These are phyloP conservation scores for Rhodotorula taiwanensis DNA, from an alignment of 768 basidiomycete genomes.

Conservation along the genomic window DNA sequence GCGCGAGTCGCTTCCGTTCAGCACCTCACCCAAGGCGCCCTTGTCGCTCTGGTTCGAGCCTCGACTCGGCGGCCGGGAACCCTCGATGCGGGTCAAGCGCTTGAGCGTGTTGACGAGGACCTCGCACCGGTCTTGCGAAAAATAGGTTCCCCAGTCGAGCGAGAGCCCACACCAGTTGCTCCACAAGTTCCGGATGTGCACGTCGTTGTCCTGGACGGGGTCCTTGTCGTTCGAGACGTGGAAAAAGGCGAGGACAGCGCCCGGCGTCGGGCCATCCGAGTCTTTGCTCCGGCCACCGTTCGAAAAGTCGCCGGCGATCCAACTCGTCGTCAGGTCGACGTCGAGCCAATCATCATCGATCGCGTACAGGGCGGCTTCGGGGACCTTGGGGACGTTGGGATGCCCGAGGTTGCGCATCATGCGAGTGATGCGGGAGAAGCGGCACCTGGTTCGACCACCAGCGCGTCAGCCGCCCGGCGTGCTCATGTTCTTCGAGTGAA, in stretches of 20 bases:
- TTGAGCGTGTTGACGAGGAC: constrained; percentile 7
- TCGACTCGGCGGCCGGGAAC: constrained; percentile 18
- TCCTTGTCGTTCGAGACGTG: constrained; percentile 20
- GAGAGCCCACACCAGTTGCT: no score
- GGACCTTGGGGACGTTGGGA: constrained; percentile 2
- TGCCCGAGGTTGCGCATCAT: constrained; percentile 28
- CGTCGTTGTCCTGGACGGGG: constrained; percentile 27
- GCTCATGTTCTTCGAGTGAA: no score
- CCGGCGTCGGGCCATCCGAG: background rate
- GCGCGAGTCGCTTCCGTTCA: background rate
- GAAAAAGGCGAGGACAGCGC: constrained; percentile 40
- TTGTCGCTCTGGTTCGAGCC: constrained; percentile 16
- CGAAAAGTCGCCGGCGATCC: constrained; percentile 27
- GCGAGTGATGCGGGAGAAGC: constrained; percentile 31
- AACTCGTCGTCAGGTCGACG: constrained; percentile 32
- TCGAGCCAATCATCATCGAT: constrained; percentile 24
- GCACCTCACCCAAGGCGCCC: background rate
- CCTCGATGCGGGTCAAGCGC: constrained; percentile 26
- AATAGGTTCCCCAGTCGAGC: no score
- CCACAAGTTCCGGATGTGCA: constrained; percentile 16
- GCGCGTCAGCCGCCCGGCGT: no score
- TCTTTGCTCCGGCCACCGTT: background rate
- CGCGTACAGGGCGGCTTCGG: constrained; percentile 14
- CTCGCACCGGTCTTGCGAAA: no score
- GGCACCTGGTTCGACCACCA: constrained; percentile 14